Evolutionary conservation across 1,284 basidiomycete species (phyloP).

Genomic region (Agaricales sp.): DNA sequence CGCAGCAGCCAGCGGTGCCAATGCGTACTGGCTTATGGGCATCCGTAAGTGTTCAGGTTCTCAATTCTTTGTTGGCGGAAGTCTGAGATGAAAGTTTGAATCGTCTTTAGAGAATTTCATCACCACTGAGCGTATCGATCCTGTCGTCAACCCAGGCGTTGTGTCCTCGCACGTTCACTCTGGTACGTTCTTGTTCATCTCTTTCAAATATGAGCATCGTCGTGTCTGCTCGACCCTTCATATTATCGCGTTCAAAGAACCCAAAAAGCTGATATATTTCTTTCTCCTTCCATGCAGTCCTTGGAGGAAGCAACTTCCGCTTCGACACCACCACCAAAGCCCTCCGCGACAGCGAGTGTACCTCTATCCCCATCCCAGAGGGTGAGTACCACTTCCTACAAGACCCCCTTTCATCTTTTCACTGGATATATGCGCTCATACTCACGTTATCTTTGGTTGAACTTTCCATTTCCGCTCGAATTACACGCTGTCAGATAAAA

Average conservation of each 20-base stretch:
- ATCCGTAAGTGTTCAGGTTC: constrained; percentile 14
- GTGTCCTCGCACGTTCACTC: constrained; percentile 26
- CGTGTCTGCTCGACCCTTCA: constrained; percentile 1
- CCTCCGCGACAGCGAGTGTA: constrained; percentile 28
- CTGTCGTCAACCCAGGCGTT: constrained; percentile 24
- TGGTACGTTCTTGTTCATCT: constrained; percentile 14
- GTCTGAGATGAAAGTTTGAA: too few relatives aligned
- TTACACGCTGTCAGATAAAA: background rate
- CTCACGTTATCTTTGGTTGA: background rate
- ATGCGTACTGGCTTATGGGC: constrained; percentile 25
- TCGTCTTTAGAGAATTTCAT: constrained; percentile 21
- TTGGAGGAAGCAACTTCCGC: constrained; percentile 33
- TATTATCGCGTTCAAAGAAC: background rate
- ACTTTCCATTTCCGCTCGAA: background rate
- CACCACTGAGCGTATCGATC: constrained; percentile 27
- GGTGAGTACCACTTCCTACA: constrained; percentile 26
- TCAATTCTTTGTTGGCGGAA: constrained; percentile 9
- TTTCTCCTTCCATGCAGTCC: constrained; percentile 17
- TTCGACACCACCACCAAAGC: constrained; percentile 21
- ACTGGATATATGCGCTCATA: background rate
- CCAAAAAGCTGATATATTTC: constrained; percentile 4
- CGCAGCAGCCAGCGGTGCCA: constrained; percentile 14
- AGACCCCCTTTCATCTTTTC: background rate
- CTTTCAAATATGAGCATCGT: background rate
- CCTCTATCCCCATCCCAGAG: constrained; percentile 29